Evolutionary conservation across 305 asterid genomes (phyloP), one percentile per base, ranked within the genome.

Genomic region (Withania somnifera): DNA sequence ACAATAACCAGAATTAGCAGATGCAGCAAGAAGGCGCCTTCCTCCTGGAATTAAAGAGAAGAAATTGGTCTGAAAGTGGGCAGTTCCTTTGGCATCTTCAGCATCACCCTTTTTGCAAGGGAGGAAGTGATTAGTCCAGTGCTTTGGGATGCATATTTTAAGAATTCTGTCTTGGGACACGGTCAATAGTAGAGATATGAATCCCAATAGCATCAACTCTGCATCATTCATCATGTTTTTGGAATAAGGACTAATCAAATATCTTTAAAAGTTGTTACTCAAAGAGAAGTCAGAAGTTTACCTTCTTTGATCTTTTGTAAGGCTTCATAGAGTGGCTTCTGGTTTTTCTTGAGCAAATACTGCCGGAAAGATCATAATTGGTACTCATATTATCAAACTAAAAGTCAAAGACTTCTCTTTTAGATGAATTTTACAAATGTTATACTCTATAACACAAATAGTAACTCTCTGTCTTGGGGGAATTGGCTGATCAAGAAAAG

Each of bases 201-300:
- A 93, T 34, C 97, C 97, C 89, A 93, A 75, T 81, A 93, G 80
- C 96, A 93, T 91, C 88, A 93, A 83, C 86, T 90, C 96, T 93
- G 90, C 86, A 84, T 60, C 24, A 78, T 80, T 73, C 50, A n/a
- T 32, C 56, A 58, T 58, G 56, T 82, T 30, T 40, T 26, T 47
- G n/a, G 58, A 13, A 38, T 36, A 13, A 1, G 13, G 0, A 77
- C 13, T 77, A 47, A 52, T 77, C 34, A 77, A 0, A 20, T n/a
- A 78, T 9, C 34, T 52, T 56, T 13, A 10, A n/a, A 13, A 17
- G 57, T 19, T 30, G 30, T 26, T 61, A 9, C 7, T 54, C 53
- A 19, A 32, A 13, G 15, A 78, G 68, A 78, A 28, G 14, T 75
- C 50, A 7, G 7, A 51, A 22, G 0, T 56, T 5, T 22, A 88